Evolutionary conservation across 345 rosid genomes (phyloP).

Genomic region (Salix arbutifolia): DNA sequence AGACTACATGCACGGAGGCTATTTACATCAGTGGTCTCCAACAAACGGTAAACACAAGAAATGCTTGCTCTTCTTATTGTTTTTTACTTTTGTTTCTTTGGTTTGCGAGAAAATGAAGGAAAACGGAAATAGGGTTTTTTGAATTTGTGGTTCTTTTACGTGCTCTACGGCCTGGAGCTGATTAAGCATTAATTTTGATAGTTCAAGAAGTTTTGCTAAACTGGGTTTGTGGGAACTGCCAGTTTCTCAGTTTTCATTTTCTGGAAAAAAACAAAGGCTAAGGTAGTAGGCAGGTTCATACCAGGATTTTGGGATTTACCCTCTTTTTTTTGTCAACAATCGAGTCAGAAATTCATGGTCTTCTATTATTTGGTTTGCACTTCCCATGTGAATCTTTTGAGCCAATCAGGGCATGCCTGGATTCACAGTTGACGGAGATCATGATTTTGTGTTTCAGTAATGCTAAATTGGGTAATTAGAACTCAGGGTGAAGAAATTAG

Average conservation of each 20-base stretch:
- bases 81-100: neutral
- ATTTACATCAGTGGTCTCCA: conserved; percentile 52
- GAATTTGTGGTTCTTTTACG: neutral
- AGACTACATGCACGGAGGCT: conserved; percentile 43
- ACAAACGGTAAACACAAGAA: conserved; percentile 36
- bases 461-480: neutral
- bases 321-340: neutral
- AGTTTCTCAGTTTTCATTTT: neutral
- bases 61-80: neutral
- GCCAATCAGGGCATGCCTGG: neutral
- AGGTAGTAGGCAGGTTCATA: neutral
- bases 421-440: neutral
- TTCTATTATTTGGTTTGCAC: neutral
- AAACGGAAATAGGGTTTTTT: neutral
- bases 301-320: neutral
- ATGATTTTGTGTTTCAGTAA: neutral
- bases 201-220: neutral
- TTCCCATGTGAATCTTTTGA: neutral
- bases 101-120: neutral
- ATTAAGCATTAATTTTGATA: neutral
- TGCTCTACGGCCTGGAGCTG: neutral
- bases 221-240: neutral
- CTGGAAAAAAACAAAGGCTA: neutral
- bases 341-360: neutral
- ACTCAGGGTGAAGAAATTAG: neutral